Base-by-base conservation (phyloP, 305 asterid genomes). In the Withania somnifera region DNA sequence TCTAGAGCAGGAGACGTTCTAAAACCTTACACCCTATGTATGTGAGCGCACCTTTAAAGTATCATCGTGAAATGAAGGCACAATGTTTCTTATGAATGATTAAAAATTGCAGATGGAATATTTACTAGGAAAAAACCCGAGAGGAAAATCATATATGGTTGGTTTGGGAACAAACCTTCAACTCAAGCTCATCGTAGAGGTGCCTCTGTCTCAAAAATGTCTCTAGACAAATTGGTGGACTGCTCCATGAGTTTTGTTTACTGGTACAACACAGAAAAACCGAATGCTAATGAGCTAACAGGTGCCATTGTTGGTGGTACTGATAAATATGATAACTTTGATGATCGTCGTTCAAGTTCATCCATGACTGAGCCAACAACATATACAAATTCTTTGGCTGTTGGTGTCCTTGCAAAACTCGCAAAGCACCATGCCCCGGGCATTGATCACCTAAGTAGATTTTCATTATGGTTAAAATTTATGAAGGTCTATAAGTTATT, bases 231-330 rank as follows among this genome's bases (percentile, higher is more conserved):
- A 83, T 83, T 50, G 6, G 82, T 93, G 2, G 84, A 47, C 80
- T 94, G 98, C 71, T 61, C 89, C 2, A 86, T 90, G 93, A 90
- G 91, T 91, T 94, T 93, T 60, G 88, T 83, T 0, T 15, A 89
- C 14, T 93, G 93, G 93, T 89, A 80, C 85, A 86, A 89, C 83
- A 79, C 73, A 4, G 57, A 92, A 13, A 64, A 13, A 0, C 87
- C 94, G 0, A 92, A 94, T 80, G 87, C 88, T 3, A 92, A 94
- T 36, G 96, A 93, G 90, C 90, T 94, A 14, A 94, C 98, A 0
- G 98, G 98, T 0, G 98, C 98, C 86, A 89, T 94, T 17, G 87
- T 94, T 0, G 98, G 98, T 0, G 98, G 98, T 5, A 97, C 98
- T 0, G 96, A 94, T 84, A 80, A 34, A 61, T 60, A 91, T 30